Evolutionary conservation across 2,329 filamentous ascomycete species (phyloP).

Genomic region (Aspergillus sp.): DNA sequence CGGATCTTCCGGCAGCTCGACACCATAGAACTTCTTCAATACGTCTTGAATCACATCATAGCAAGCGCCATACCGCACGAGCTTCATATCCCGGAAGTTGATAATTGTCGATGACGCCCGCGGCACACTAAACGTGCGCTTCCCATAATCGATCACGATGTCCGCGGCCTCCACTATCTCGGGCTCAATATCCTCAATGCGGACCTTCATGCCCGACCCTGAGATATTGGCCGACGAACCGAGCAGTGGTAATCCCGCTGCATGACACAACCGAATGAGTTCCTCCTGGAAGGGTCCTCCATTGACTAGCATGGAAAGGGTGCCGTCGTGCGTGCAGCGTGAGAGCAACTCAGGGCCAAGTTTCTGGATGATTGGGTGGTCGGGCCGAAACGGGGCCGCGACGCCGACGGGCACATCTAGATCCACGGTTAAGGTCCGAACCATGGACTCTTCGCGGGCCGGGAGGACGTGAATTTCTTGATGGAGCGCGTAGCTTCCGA

Average conservation of each 20-base stretch:
- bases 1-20: conserved; percentile 25
- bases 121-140: conserved; percentile 27
- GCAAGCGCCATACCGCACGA: conserved; percentile 31
- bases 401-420: conserved; percentile 31
- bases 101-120: conserved; percentile 33
- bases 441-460: conserved; percentile 18
- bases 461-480: conserved; percentile 25
- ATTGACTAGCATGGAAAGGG: conserved; percentile 31
- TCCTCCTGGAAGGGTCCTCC: conserved; percentile 31
- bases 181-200: conserved; percentile 30
- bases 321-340: conserved; percentile 23
- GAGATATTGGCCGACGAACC: conserved; percentile 37
- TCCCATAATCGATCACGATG: conserved; percentile 37
- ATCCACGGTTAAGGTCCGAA: conserved; percentile 25
- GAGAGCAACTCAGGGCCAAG: conserved; percentile 19
- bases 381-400: conserved; percentile 23
- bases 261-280: conserved; percentile 24
- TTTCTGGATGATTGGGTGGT: conserved; percentile 27
- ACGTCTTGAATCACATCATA: conserved; percentile 31
- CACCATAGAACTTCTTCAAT: conserved; percentile 23
- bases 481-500: conserved; percentile 30
- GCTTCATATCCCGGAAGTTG: conserved; percentile 26
- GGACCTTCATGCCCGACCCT: conserved; percentile 30
- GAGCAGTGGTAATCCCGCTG: conserved; percentile 26
- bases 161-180: conserved; percentile 32